phyloP scores from a whole-genome alignment of 306 rosid species.

The Canavalia gladiata region DNA sequence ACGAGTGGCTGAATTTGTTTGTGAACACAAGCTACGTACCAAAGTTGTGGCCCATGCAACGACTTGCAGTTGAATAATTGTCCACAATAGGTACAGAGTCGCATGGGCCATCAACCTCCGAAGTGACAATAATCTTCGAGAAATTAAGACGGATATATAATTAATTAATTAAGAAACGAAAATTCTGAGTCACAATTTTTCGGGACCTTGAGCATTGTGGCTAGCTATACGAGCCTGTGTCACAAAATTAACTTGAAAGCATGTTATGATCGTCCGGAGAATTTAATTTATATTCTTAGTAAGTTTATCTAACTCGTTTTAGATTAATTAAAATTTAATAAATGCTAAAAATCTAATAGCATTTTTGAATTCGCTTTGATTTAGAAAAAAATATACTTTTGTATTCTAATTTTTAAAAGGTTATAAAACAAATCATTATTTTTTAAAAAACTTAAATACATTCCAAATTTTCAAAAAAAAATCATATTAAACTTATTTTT shows the following conservation, averaged over 20 bases:
- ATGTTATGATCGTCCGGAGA: background rate
- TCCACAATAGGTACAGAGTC: background rate
- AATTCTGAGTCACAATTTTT: background rate
- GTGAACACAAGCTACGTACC: background rate
- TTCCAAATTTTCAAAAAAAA: too few species aligned
- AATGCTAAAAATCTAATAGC: too few species aligned
- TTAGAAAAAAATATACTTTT: too few species aligned
- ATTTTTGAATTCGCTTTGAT: too few species aligned
- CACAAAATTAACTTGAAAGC: background rate
- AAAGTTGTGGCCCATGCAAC: constrained; percentile 10
- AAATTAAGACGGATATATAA: background rate
- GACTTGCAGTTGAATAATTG: background rate
- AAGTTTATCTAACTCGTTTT: background rate
- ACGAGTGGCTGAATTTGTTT: background rate
- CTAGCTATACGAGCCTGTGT: background rate
- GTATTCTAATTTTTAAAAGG: too few species aligned
- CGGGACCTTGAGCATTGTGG: background rate
- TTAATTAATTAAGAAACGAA: background rate
- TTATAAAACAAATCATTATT: too few species aligned
- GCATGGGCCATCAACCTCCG: constrained; percentile 6
- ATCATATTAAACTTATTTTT: too few species aligned
- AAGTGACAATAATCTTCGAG: background rate
- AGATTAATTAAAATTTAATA: too few species aligned
- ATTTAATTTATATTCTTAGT: background rate
- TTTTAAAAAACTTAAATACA: too few species aligned